Evolutionary conservation across 192 early-diverging fungal species (phyloP), one percentile per base, ranked within the genome.

Genomic region (Podila horticola): DNA sequence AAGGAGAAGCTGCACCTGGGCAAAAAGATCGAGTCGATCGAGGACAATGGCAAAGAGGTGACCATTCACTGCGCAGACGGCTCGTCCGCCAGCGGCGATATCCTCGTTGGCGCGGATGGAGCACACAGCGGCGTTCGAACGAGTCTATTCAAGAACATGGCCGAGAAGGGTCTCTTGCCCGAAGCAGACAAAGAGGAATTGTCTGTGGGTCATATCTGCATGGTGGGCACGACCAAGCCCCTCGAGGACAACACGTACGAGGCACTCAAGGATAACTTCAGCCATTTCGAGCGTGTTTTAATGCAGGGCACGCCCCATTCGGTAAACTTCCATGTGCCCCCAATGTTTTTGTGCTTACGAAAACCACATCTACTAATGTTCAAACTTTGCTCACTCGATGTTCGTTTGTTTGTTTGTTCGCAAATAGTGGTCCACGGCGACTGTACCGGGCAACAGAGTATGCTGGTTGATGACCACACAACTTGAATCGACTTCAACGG

Each of bases 101-200:
- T 72, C 24, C 51, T 72, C 12, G 48, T 72, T 30, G 71, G 71
- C 24, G 71, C 71, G 12, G 71, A 72, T 64, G 71, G 71, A 12
- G 71, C 61, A 13, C 65, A 63, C 50, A 65, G 62, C 28, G 31
- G 24, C 26, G 62, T 72, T 4, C 71, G 71, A 5, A 60, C 66
- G 29, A 61, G 30, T 19, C 30, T 61, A 30, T 61, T 31, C 30
- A 28, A 61, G 29, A 11, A 5, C 26, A 26, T 61, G 59, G 59
- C 29, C 6, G 30, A 28, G 5, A 61, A 30, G 22, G 29, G 30
- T 61, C 30, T 26, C 4, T 61, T 61, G 30, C 59, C 59, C 30
- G 59, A 28, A 24, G 22, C 26, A 9, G 59, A 61, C 59, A 33
- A 31, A 13, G 30, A 61, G 13, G 29, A 61, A 3, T 31, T 61